Percentiles rank a stretch among this genome's conserved stretches.
Conservation (phyloP, 78 protist species). For the Thecamonas trahens region DNA sequence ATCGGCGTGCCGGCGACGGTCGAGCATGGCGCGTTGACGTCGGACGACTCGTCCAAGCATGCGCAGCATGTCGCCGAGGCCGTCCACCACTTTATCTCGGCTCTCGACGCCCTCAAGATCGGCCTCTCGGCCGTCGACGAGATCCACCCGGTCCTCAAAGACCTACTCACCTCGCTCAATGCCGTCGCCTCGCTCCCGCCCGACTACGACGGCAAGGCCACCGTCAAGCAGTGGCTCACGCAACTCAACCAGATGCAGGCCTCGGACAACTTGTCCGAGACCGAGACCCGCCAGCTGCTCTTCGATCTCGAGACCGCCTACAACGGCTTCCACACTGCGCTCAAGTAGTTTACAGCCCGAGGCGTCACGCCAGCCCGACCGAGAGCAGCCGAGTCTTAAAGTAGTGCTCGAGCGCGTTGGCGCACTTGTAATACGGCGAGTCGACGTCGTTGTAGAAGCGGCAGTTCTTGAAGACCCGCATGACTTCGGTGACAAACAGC, state of each 20-base stretch:
- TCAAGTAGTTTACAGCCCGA: too few species aligned
- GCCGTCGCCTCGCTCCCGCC: slow-evolving; percentile 41
- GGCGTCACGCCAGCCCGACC: too few species aligned
- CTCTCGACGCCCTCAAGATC: slow-evolving; percentile 69
- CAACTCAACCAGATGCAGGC: slow-evolving; percentile 64
- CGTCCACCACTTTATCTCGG: slow-evolving; percentile 59
- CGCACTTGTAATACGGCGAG: too few species aligned
- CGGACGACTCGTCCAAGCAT: not conserved
- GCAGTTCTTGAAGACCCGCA: slow-evolving; percentile 54
- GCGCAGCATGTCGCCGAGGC: slow-evolving; percentile 58
- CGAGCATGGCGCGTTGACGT: slow-evolving; percentile 10
- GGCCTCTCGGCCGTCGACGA: slow-evolving; percentile 65
- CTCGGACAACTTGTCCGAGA: slow-evolving; percentile 60
- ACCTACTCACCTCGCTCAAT: slow-evolving; percentile 45
- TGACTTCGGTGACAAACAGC: slow-evolving; percentile 38
- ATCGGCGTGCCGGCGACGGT: slow-evolving; percentile 48
- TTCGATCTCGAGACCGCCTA: slow-evolving; percentile 73
- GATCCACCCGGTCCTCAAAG: slow-evolving; percentile 62
- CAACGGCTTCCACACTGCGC: slow-evolving; percentile 41
- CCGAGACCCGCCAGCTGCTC: slow-evolving; percentile 64
- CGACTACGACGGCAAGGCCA: slow-evolving; percentile 58
- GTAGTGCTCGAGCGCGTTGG: too few species aligned
- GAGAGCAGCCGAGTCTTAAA: too few species aligned
- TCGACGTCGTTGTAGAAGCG: slow-evolving; percentile 40
- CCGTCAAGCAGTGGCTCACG: slow-evolving; percentile 38